A percentile compares a stretch with the other conserved stretches of the same genome.
Conservation (phyloP, 805 yeast species). For the Metschnikowia henanensis region DNA sequence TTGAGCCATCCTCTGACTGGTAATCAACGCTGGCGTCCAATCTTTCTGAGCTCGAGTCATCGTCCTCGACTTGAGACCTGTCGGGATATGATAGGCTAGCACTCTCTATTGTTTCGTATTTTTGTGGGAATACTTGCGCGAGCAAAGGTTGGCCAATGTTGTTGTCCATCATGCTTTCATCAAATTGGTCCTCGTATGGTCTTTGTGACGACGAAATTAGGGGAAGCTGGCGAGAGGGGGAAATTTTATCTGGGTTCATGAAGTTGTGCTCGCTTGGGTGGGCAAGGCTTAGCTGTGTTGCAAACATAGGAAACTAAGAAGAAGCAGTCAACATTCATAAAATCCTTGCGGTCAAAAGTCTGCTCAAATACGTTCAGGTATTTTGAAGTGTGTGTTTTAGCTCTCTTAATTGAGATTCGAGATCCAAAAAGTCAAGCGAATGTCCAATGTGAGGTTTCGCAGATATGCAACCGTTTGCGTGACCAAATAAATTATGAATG, state of each 20-base stretch:
- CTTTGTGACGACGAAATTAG: not conserved
- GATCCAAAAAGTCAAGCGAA: too few relatives aligned
- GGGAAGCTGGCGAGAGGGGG: not conserved
- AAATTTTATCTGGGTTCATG: not conserved
- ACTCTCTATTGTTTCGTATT: not conserved
- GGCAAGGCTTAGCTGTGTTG: not conserved
- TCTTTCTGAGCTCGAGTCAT: not conserved
- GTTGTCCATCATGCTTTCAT: not conserved
- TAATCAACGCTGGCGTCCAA: not conserved
- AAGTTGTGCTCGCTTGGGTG: constrained; percentile 1
- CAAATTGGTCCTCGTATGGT: not conserved
- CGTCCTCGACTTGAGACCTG: not conserved
- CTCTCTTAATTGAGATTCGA: too few relatives aligned
- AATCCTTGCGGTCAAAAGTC: not conserved
- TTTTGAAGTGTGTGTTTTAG: too few relatives aligned
- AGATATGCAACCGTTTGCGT: too few relatives aligned
- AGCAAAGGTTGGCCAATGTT: not conserved
- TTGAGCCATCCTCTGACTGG: not conserved
- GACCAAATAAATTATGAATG: too few relatives aligned
- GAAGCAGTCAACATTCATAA: not conserved
- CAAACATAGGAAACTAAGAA: not conserved
- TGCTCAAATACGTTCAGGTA: too few relatives aligned
- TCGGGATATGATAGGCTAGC: not conserved
- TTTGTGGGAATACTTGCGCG: not conserved
- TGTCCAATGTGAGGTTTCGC: too few relatives aligned